These are phyloP conservation scores for Pleurotus ostreatus DNA, from an alignment of 768 basidiomycete genomes.

Conservation along the genomic window DNA sequence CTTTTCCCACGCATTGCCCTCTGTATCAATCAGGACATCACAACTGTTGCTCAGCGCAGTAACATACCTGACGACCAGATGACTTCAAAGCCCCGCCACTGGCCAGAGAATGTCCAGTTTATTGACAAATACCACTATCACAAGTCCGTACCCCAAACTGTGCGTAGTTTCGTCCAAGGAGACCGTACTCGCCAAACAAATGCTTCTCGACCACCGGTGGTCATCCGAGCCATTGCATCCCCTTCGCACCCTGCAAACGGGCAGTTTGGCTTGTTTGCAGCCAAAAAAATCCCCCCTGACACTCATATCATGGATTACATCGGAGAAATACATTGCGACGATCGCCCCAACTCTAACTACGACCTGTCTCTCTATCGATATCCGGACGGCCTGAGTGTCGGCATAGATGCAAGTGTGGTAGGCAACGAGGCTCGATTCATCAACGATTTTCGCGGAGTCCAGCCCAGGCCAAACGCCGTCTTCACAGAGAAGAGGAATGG, in stretches of 20 bases:
- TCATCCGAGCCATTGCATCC: conserved; percentile 54
- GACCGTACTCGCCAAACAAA: conserved; percentile 10
- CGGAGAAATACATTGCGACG: conserved; percentile 79
- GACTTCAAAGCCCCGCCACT: conserved; percentile 14
- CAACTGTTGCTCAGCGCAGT: background rate
- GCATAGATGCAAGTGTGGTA: conserved; percentile 68
- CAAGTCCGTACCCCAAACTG: conserved; percentile 44
- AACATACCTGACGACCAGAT: background rate
- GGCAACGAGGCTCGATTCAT: conserved; percentile 90
- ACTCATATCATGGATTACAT: conserved; percentile 77
- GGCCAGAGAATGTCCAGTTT: conserved; percentile 52
- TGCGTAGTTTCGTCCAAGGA: conserved; percentile 35
- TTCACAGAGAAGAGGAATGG: conserved; percentile 55
- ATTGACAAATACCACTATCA: conserved; percentile 51
- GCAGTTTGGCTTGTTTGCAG: conserved; percentile 79
- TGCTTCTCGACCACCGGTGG: conserved; percentile 30
- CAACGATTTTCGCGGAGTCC: conserved; percentile 88
- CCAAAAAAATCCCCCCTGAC: conserved; percentile 60
- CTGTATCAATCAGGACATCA: background rate
- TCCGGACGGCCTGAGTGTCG: conserved; percentile 56
- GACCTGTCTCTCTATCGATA: conserved; percentile 77
- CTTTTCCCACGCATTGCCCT: conserved; percentile 6
- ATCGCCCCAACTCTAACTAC: conserved; percentile 74
- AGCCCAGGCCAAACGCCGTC: conserved; percentile 60
- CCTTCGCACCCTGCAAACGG: conserved; percentile 71